Conservation (phyloP, 2,329 filamentous ascomycete species). For the Neocucurbitaria cava region DNA sequence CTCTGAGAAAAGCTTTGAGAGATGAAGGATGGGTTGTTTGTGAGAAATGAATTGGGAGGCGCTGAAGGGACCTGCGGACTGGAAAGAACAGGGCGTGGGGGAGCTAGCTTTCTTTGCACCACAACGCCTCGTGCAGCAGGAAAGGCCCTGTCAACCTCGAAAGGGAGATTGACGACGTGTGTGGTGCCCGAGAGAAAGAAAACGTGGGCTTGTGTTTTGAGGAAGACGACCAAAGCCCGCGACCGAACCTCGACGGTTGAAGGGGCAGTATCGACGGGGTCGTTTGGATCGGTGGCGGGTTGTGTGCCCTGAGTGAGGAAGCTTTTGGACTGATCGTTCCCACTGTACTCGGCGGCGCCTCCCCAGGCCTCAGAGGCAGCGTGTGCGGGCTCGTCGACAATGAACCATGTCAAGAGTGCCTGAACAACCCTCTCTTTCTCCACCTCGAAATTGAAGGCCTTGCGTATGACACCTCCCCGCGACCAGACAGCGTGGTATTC, state of each 20-base stretch:
- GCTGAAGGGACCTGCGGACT: constrained; percentile 59
- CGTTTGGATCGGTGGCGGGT: constrained; percentile 37
- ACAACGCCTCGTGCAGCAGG: constrained; percentile 83
- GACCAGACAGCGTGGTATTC: constrained; percentile 85
- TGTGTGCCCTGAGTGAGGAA: constrained; percentile 45
- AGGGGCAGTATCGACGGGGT: constrained; percentile 21
- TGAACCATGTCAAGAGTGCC: constrained; percentile 84
- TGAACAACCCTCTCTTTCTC: constrained; percentile 89
- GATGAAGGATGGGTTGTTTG: constrained; percentile 42
- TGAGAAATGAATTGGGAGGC: constrained; percentile 85
- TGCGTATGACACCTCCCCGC: constrained; percentile 81
- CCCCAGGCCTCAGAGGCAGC: constrained; percentile 11
- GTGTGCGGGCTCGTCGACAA: constrained; percentile 50
- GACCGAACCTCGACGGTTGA: constrained; percentile 33
- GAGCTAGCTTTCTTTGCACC: constrained; percentile 77
- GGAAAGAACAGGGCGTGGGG: constrained; percentile 49
- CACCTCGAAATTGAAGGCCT: constrained; percentile 83
- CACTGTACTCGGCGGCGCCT: constrained; percentile 19
- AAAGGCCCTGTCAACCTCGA: constrained; percentile 88
- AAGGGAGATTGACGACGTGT: constrained; percentile 91
- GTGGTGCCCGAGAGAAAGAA: constrained; percentile 88
- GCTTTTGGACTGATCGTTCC: constrained; percentile 21
- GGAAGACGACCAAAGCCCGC: constrained; percentile 82
- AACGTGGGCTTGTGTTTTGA: constrained; percentile 91
- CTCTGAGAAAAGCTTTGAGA: constrained; percentile 64